phyloP scores from a whole-genome alignment of 2,329 filamentous ascomycete species.

The Diaporthe sp. region DNA sequence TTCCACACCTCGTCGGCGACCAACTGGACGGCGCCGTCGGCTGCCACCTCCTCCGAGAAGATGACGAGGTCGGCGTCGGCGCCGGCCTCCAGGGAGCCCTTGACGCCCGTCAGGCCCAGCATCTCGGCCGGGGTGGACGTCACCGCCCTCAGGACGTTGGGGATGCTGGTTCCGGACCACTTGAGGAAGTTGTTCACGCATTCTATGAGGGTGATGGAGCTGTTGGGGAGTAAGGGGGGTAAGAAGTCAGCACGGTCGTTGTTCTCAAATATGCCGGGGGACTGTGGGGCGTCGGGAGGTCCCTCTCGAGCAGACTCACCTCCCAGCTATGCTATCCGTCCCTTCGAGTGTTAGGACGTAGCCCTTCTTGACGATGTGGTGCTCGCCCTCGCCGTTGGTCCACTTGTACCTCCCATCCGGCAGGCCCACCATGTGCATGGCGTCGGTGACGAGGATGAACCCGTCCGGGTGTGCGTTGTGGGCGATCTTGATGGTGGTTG shows the following conservation, averaged over 20 bases:
- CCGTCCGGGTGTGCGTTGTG: constrained; percentile 88
- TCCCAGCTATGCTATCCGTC: constrained; percentile 83
- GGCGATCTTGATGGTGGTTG: constrained; percentile 89
- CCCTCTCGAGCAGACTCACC: constrained; percentile 59
- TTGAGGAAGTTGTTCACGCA: constrained; percentile 86
- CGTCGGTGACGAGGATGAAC: constrained; percentile 91
- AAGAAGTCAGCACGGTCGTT: constrained; percentile 24
- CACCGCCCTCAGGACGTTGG: constrained; percentile 78
- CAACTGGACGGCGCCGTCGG: constrained; percentile 62
- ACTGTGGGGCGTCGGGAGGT: not conserved
- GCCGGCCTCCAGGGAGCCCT: constrained; percentile 75
- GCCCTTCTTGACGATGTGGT: constrained; percentile 78
- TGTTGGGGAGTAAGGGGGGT: constrained; percentile 46
- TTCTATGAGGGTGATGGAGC: constrained; percentile 80
- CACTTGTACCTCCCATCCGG: constrained; percentile 88
- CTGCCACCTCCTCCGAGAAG: constrained; percentile 67
- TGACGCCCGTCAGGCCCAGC: constrained; percentile 76
- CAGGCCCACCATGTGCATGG: constrained; percentile 88
- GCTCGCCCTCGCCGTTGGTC: constrained; percentile 78
- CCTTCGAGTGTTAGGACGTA: constrained; percentile 81
- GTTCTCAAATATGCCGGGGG: not conserved
- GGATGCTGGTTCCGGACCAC: constrained; percentile 78
- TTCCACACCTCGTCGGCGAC: constrained; percentile 85
- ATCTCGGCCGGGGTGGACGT: constrained; percentile 83
- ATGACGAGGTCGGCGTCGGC: constrained; percentile 80